These are phyloP conservation scores for Penstemon barbatus DNA, from an alignment of 257 asterid species.

Conservation along the genomic window DNA sequence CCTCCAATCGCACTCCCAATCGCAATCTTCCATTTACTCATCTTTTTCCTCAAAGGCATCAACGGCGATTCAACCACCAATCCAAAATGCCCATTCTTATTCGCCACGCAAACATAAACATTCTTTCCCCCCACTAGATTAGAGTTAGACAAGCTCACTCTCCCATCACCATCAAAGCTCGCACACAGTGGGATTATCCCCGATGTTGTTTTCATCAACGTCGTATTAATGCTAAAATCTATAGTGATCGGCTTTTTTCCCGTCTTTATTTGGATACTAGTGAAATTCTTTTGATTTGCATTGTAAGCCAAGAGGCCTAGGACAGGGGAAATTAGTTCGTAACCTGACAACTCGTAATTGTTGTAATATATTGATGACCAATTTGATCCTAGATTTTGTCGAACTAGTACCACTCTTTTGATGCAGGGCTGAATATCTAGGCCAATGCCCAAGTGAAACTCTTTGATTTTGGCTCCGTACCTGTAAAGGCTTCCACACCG, in stretches of 20 bases:
- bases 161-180: constrained; percentile 58
- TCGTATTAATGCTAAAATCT: constrained; percentile 48
- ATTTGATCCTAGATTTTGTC: constrained; percentile 62
- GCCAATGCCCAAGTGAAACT: constrained; percentile 53
- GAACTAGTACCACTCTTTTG: constrained; percentile 55
- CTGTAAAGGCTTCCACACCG: constrained; percentile 84
- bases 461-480: constrained; percentile 63
- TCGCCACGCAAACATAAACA: constrained; percentile 60
- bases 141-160: constrained; percentile 42
- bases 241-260: constrained; percentile 52
- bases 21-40: constrained; percentile 56
- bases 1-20: constrained; percentile 71
- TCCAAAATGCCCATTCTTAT: constrained; percentile 62
- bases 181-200: constrained; percentile 74
- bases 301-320: constrained; percentile 63
- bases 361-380: constrained; percentile 70
- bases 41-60: constrained; percentile 49
- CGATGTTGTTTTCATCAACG: constrained; percentile 22
- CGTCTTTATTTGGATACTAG: constrained; percentile 46
- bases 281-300: constrained; percentile 39
- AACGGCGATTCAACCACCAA: constrained; percentile 66
- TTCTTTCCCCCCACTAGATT: constrained; percentile 40
- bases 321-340: constrained; percentile 67
- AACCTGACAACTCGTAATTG: constrained; percentile 63
- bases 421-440: constrained; percentile 47